A percentile compares a stretch with the other conserved stretches of the same genome.
Evolutionary conservation across 768 basidiomycete species (phyloP).

Genomic region (Calocybe gangraenosa): DNA sequence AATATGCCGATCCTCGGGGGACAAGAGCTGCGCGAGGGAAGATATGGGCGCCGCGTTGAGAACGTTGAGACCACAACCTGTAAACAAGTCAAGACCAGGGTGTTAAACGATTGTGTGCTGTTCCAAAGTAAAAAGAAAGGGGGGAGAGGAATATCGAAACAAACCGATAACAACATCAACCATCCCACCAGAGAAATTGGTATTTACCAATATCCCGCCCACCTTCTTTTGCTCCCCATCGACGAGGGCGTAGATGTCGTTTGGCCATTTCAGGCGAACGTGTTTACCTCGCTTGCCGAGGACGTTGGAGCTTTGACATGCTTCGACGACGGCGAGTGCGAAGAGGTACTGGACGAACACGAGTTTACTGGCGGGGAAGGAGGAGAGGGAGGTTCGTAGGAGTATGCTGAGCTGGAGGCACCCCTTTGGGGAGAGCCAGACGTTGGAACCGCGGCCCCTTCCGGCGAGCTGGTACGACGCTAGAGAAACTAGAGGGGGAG

Average conservation of each 20-base stretch:
- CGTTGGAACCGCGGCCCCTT: conserved; percentile 82
- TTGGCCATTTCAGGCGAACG: conserved; percentile 93
- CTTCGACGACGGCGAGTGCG: conserved; percentile 85
- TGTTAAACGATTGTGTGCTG: neutral
- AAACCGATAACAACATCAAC: conserved; percentile 86
- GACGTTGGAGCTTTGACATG: conserved; percentile 59
- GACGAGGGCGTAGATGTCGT: conserved; percentile 81
- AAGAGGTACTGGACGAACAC: conserved; percentile 95
- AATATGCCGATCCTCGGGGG: conserved; percentile 21
- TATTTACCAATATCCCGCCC: conserved; percentile 90
- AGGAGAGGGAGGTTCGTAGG: conserved; percentile 50
- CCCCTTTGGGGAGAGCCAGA: conserved; percentile 90
- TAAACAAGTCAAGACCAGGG: neutral
- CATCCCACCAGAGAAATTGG: conserved; percentile 67
- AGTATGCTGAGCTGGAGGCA: conserved; percentile 83
- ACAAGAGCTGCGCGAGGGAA: conserved; percentile 70
- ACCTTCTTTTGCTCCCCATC: conserved; percentile 66
- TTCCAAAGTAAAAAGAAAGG: too few species aligned
- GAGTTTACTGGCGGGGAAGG: conserved; percentile 57
- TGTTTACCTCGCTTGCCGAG: conserved; percentile 48
- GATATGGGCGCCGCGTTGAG: conserved; percentile 78
- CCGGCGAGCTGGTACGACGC: conserved; percentile 87
- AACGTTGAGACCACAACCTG: conserved; percentile 89
- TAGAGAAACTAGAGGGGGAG: conserved; percentile 75
- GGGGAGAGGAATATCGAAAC: too few species aligned